Evolutionary conservation across 441 rosid species (phyloP).

Genomic region (Croton setiger): DNA sequence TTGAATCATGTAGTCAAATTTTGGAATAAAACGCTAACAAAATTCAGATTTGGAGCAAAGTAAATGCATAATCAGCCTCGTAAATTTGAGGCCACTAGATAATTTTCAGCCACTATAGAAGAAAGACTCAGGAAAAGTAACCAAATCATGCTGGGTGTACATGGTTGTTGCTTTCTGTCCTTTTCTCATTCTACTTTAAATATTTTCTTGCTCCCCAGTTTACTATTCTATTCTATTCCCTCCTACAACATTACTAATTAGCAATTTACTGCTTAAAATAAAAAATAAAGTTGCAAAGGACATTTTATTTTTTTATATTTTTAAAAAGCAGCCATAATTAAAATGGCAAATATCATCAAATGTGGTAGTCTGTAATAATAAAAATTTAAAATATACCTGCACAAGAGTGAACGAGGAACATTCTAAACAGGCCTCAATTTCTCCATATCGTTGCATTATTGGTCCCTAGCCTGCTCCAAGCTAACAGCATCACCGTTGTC

Average conservation of each 20-base stretch:
- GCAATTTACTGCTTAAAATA: neutral
- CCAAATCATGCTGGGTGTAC: neutral
- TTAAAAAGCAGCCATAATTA: neutral
- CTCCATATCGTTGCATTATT: slow-evolving; percentile 67
- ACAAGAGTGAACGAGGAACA: slow-evolving; percentile 69
- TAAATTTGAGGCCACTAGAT: neutral
- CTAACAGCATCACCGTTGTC: slow-evolving; percentile 53
- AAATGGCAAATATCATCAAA: too few species aligned
- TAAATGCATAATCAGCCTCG: too few species aligned
- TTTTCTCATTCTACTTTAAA: neutral
- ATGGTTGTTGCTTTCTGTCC: slow-evolving; percentile 2
- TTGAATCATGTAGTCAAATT: too few species aligned
- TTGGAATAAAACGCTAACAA: too few species aligned
- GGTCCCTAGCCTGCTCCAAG: slow-evolving; percentile 61
- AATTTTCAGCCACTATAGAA: neutral
- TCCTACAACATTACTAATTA: neutral
- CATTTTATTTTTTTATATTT: neutral
- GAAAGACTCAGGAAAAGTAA: neutral
- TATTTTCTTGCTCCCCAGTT: neutral
- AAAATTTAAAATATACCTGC: slow-evolving; percentile 47
- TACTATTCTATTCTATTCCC: neutral
- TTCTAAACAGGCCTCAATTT: slow-evolving; percentile 72
- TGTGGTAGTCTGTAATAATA: neutral
- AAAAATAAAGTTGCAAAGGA: neutral
- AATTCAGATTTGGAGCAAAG: too few species aligned